Conservation (phyloP, 257 asterid species). For the Scutellaria baicalensis region DNA sequence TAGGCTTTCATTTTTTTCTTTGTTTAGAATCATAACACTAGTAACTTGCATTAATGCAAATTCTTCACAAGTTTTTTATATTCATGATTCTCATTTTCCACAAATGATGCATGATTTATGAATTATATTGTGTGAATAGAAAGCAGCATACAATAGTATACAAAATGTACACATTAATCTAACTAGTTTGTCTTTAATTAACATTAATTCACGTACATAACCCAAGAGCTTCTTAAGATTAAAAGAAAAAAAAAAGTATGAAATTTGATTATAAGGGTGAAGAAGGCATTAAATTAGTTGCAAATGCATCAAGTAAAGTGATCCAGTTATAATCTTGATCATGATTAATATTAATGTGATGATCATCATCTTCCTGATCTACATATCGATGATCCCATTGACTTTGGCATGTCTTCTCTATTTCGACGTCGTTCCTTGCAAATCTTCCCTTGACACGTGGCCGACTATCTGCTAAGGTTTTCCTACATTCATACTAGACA, state of each 20-base stretch:
- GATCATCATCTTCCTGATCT: constrained; percentile 31
- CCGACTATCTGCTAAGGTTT: constrained; percentile 70
- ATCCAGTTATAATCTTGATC: constrained; percentile 39
- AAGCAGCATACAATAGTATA: too few relatives aligned
- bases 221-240: constrained; percentile 22
- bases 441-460: constrained; percentile 79
- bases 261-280: constrained; percentile 8
- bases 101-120: too few relatives aligned
- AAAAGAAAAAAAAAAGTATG: too few relatives aligned
- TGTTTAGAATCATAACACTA: too few relatives aligned
- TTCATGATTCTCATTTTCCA: too few relatives aligned
- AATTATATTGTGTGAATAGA: too few relatives aligned
- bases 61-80: too few relatives aligned
- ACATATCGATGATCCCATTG: constrained; percentile 25
- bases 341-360: too few relatives aligned
- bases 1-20: too few relatives aligned
- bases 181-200: too few relatives aligned
- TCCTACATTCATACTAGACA: constrained; percentile 69
- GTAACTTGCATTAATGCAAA: too few relatives aligned
- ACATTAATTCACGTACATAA: neutral
- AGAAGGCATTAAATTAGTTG: constrained; percentile 40
- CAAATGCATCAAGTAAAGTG: constrained; percentile 44
- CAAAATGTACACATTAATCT: too few relatives aligned
- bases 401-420: constrained; percentile 32
- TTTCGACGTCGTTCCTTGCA: constrained; percentile 52